Base-by-base conservation (phyloP, 148 eudicot species). In the Vaccinium darrowii region DNA sequence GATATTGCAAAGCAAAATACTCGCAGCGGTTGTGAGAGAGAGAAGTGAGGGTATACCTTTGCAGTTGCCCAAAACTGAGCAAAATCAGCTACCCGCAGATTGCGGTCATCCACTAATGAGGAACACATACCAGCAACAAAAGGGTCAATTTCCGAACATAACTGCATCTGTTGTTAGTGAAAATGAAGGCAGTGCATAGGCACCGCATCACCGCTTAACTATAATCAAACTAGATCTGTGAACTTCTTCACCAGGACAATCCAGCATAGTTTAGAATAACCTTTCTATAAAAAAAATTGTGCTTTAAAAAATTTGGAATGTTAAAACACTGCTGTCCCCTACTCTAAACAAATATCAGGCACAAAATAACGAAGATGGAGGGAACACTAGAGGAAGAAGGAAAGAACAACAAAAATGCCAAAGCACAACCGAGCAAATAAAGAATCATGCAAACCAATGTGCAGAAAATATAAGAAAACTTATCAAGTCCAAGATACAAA, bases 21-120 rank as follows among this genome's bases (percentile, higher is more conserved):
- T 86, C 89, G 57, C 86, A 90, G 83, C 90, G 89, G 83, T 84
- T 85, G 85, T 86, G 78, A 88, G 85, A 88, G 84, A 94, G 85
- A 86, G 95, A 90, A 90, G 79, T 84, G 85, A 90, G 91, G 86
- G 91, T 95, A 93, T 97, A 97, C 99, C 99, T 97, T 97, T 83
- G 98, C 99, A 91, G 91, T 93, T 97, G 99, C 99, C 99, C 99
- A 97, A 97, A 97, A 97, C 91, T 97, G 99, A 97, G 98, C 96
- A 97, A 95, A 97, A 90, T 97, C 99, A 93, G 99, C 99, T 91
- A 97, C 98, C 99, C 99, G 99, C 99, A 97, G 99, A 97, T 97
- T 97, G 99, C 99, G 98, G 99, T 97, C 99, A 97, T 95, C 99
- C 99, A 97, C 99, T 97, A 97, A 93, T 88, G 95, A 96, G 86